Conservation (phyloP, 2,329 filamentous ascomycete genomes). For the Stemphylium lycopersici region DNA sequence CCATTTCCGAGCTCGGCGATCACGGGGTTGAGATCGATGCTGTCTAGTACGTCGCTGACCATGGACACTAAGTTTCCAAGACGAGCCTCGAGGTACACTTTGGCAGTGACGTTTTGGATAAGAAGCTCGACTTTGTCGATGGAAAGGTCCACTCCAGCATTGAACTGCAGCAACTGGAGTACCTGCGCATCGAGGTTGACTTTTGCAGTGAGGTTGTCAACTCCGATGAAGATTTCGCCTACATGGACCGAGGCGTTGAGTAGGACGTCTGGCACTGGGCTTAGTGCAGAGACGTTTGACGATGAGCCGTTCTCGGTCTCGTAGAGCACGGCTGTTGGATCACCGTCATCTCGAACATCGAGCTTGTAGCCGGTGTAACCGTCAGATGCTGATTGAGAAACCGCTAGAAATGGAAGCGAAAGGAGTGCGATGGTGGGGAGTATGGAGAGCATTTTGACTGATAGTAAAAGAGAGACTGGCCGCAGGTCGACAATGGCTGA, state of each 20-base stretch:
- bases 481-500: conserved; percentile 30
- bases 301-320: conserved; percentile 60
- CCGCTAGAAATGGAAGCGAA: conserved; percentile 43
- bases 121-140: conserved; percentile 63
- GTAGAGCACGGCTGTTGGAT: conserved; percentile 59
- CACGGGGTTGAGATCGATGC: conserved; percentile 66
- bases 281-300: conserved; percentile 48
- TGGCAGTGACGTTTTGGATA: conserved; percentile 65
- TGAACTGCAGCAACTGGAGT: conserved; percentile 64
- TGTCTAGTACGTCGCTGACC: conserved; percentile 64
- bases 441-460: conserved; percentile 32
- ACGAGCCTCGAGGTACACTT: conserved; percentile 64
- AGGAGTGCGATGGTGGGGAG: conserved; percentile 37
- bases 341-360: conserved; percentile 54
- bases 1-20: conserved; percentile 61
- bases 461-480: conserved; percentile 25
- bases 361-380: conserved; percentile 65
- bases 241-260: conserved; percentile 65
- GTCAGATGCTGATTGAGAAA: conserved; percentile 44
- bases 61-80: conserved; percentile 66
- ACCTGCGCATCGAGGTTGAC: conserved; percentile 67
- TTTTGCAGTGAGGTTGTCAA: conserved; percentile 66
- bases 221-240: conserved; percentile 64
- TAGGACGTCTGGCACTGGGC: conserved; percentile 62
- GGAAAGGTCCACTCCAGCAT: conserved; percentile 64